phyloP scores from a whole-genome alignment of 1,284 basidiomycete genomes.

The Moesziomyces sp. region DNA sequence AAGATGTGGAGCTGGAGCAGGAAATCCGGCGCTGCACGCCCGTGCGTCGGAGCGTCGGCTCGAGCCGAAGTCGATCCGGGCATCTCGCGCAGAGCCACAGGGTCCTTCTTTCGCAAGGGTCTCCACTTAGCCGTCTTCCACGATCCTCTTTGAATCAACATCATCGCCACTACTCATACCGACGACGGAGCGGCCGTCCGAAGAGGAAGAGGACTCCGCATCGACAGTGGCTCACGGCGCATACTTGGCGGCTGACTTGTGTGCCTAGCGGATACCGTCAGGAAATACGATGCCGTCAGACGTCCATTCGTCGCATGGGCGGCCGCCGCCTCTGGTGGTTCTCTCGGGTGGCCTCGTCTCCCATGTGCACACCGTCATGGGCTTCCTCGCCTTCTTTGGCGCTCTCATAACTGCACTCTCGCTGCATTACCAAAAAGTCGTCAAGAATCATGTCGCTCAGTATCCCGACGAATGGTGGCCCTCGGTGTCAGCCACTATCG shows the following conservation, averaged over 20 bases:
- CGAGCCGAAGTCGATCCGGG: not conserved
- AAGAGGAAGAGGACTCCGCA: too few relatives aligned
- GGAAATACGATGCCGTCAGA: slow-evolving; percentile 36
- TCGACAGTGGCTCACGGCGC: too few relatives aligned
- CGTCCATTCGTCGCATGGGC: slow-evolving; percentile 15
- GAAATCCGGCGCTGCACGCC: not conserved
- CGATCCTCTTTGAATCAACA: too few relatives aligned
- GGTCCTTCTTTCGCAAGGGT: too few relatives aligned
- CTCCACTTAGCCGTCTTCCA: too few relatives aligned
- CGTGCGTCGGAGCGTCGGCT: not conserved
- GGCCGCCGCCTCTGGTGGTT: slow-evolving; percentile 44
- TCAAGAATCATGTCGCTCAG: slow-evolving; percentile 83
- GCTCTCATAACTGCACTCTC: slow-evolving; percentile 78
- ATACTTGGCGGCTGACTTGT: too few relatives aligned
- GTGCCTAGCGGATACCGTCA: too few relatives aligned
- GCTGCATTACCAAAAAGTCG: slow-evolving; percentile 85
- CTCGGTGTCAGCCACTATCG: slow-evolving; percentile 85
- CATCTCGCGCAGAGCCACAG: too few relatives aligned
- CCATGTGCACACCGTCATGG: slow-evolving; percentile 76
- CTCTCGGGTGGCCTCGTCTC: slow-evolving; percentile 62
- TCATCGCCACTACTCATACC: too few relatives aligned
- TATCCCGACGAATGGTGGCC: slow-evolving; percentile 94
- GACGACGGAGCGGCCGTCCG: too few relatives aligned
- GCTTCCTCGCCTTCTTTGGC: slow-evolving; percentile 76
- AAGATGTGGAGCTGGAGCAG: not conserved